Base-by-base conservation (phyloP, 768 basidiomycete genomes). In the Tylopilus rubrobrunneus region DNA sequence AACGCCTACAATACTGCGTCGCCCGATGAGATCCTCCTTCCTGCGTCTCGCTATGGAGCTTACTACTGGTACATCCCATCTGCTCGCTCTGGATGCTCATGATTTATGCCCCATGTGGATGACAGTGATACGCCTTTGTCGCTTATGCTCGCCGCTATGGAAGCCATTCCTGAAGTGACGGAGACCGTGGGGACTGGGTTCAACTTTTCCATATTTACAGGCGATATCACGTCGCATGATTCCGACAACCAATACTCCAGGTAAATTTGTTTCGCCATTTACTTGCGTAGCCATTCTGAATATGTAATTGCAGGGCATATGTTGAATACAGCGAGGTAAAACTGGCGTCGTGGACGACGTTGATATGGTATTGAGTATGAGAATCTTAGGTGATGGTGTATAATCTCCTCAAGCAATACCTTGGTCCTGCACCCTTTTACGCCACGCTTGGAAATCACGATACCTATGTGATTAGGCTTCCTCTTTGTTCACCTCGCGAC, bases 391-490 rank as follows among this genome's bases (percentile, higher is more conserved):
- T 82, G 0, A 62, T 84, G 0, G 47, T 85, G 19, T 89, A 84
- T 64, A 81, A 81, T 56, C 72, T 89, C 21, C 78, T 87, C 68
- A 84, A 77, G 64, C 67, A 70, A 25, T 74, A 74, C 56, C 73
- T 88, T 31, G 81, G 81, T 15, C 73, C 78, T 5, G 81, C 84
- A 0, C 86, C 87, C 1, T 10, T 89, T 1, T 89, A 87, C 56
- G 79, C 84, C 10, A 79, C 83, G 1, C 71, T 89, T 4, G 87
- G 87, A 6, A 89, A 89, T 64, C 87, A 89, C 57, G 87, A 89
- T 62, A 82, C 76, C 48, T 87, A 87, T 67, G 83, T 86, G 56
- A 19, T 41, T 44, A 14, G 37, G 23, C 19, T 8, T 11, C 8
- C 0, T 31, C 29, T 31, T 31, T 7, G 7, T 45, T 5, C 3